Percentiles rank a stretch among this genome's conserved stretches.
These are phyloP conservation scores for Yamadazyma oceani DNA, from an alignment of 1,139 yeast genomes.

Conservation along the genomic window DNA sequence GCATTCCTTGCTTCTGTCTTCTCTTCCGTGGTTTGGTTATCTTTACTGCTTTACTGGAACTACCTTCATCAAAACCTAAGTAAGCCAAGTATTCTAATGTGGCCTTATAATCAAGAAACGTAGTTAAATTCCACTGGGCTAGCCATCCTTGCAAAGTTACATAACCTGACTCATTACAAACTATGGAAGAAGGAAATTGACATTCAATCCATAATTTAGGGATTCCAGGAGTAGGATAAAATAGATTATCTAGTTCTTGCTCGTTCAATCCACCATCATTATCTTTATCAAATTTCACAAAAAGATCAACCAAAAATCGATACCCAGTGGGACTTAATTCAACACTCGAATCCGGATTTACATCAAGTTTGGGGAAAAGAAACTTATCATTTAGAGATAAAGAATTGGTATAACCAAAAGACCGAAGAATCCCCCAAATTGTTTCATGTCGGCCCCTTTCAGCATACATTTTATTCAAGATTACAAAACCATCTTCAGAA, in stretches of 20 bases:
- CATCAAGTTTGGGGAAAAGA: constrained; percentile 75
- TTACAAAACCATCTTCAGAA: constrained; percentile 71
- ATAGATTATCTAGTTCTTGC: constrained; percentile 62
- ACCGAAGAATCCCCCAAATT: constrained; percentile 87
- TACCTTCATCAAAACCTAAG: constrained; percentile 73
- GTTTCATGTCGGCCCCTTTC: constrained; percentile 95
- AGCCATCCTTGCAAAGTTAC: constrained; percentile 97
- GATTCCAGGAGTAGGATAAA: constrained; percentile 88
- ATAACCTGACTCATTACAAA: constrained; percentile 83
- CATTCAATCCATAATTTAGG: constrained; percentile 85
- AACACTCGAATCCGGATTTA: constrained; percentile 75
- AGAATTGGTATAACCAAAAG: constrained; percentile 90
- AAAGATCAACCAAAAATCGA: constrained; percentile 84
- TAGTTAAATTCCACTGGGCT: constrained; percentile 97
- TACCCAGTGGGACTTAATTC: constrained; percentile 95
- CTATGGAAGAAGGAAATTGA: constrained; percentile 83
- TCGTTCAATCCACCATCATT: constrained; percentile 93
- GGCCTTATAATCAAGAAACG: constrained; percentile 77
- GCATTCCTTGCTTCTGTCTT: constrained; percentile 61
- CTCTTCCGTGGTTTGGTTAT: constrained; percentile 78
- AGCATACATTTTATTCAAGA: constrained; percentile 76
- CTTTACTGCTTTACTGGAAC: constrained; percentile 58
- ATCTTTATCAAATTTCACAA: constrained; percentile 83
- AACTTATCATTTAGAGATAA: constrained; percentile 78
- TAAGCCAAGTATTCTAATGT: constrained; percentile 87